A percentile compares a stretch with the other conserved stretches of the same genome.
These are phyloP conservation scores for Sporothrix luriei DNA, from an alignment of 2,329 filamentous ascomycete genomes.

Conservation along the genomic window DNA sequence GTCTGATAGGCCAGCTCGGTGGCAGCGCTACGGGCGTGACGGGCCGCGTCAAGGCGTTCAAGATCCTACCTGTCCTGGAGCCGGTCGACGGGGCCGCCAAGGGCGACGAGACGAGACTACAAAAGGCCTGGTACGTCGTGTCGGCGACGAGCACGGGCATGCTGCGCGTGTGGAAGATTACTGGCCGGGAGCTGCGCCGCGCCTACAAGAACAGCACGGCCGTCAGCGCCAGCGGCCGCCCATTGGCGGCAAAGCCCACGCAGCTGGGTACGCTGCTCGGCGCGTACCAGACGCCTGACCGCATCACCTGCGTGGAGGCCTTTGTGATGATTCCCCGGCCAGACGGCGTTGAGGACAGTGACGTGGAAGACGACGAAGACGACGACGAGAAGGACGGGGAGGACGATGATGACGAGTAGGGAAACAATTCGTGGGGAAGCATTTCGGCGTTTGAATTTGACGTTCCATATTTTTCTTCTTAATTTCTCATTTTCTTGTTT, in stretches of 20 bases:
- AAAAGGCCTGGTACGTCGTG: conserved; percentile 57
- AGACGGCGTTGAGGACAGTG: conserved; percentile 60
- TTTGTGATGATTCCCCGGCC: conserved; percentile 79
- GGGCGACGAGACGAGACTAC: conserved; percentile 4
- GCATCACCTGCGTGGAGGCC: conserved; percentile 84
- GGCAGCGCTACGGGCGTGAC: conserved; percentile 68
- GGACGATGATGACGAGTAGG: conserved; percentile 46
- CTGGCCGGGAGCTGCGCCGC: conserved; percentile 46
- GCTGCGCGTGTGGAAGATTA: conserved; percentile 74
- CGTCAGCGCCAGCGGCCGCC: conserved; percentile 32
- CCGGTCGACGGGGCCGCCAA: conserved; percentile 32
- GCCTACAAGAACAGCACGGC: conserved; percentile 27
- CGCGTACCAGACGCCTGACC: conserved; percentile 79
- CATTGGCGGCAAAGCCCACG: conserved; percentile 39
- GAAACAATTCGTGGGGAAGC: not conserved
- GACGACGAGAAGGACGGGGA: conserved; percentile 44
- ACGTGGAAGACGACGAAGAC: conserved; percentile 46
- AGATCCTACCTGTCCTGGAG: conserved; percentile 56
- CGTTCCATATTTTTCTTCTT: not conserved
- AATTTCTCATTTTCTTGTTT: not conserved
- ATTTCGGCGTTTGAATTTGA: not conserved
- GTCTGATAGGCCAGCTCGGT: conserved; percentile 74
- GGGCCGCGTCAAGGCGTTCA: conserved; percentile 86
- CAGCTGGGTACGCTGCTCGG: conserved; percentile 68
- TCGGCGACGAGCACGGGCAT: conserved; percentile 84